Evolutionary conservation across 495 filamentous ascomycete genomes (phyloP), one percentile per base, ranked within the genome.

Genomic region (Wilcoxina mikolae): DNA sequence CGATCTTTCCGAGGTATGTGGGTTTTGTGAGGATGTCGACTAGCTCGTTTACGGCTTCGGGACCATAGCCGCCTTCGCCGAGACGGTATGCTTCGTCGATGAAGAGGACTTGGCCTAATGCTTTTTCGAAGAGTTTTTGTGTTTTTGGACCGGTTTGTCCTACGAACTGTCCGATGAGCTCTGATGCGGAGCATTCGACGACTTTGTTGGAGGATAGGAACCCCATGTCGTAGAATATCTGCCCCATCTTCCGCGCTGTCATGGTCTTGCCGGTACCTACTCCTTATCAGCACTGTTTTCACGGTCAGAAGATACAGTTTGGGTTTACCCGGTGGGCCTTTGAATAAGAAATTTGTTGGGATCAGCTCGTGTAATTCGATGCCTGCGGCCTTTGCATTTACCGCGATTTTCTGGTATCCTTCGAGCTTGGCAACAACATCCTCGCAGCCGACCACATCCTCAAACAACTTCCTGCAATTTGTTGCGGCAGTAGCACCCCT

Each of bases 41-140:
- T 10, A 89, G 68, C 68, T 87, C 82, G 47, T 85, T 77, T 61
- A 86, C 77, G 0, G 83, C 84, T 62, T 87, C 84, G 48, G 77
- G 76, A 0, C 76, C 81, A 57, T 78, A 86, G 1, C 67, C 59
- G 0, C 73, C 78, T 5, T 75, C 71, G 1, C 68, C 68, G n/a
- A 84, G 72, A 0, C 45, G 45, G 28, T 52, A 52, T 4, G 49
- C 49, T 39, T 52, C 49, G 20, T 52, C 49, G 4, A 52, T 39
- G 28, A 52, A 52, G 5, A 83, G 71, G 3, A 83, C 72, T 53
- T 77, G 80, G 4, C 79, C 79, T 0, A 81, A 61, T 39, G 58
- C 69, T 17, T 67, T 61, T 48, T 74, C 69, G 0, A 76, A 58
- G 9, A 64, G 35, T 10, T 58, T 57, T 24, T 69, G 62, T 2